These are phyloP conservation scores for Beauveria bassiana DNA, from an alignment of 2,329 filamentous ascomycete species.

Conservation along the genomic window DNA sequence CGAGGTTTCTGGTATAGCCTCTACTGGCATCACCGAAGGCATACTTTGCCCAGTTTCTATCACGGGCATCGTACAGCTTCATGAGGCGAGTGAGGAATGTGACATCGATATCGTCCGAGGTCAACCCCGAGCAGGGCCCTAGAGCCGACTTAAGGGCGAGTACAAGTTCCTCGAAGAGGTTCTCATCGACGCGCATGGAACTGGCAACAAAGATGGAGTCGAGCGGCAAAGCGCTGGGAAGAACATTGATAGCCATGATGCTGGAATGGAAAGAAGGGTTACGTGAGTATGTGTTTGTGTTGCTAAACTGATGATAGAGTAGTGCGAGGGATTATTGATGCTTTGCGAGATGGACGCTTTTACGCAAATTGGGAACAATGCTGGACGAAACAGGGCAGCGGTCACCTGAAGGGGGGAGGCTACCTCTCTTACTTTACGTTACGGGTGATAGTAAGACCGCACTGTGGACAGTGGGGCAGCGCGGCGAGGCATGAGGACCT, in stretches of 20 bases:
- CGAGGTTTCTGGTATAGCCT: conserved; percentile 79
- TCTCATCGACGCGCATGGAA: conserved; percentile 18
- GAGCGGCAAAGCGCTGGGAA: conserved; percentile 12
- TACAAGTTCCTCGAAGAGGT: conserved; percentile 63
- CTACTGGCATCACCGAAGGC: conserved; percentile 63
- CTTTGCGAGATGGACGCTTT: not conserved
- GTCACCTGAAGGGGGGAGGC: conserved; percentile 7
- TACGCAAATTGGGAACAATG: not conserved
- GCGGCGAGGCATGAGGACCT: conserved; percentile 1
- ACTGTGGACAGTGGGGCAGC: conserved; percentile 6
- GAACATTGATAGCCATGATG: conserved; percentile 14
- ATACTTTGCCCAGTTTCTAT: conserved; percentile 66
- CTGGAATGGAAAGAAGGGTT: not conserved
- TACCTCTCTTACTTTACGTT: not conserved
- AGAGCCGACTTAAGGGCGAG: conserved; percentile 64
- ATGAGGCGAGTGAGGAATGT: conserved; percentile 64
- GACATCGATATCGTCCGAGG: conserved; percentile 74
- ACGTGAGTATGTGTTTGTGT: not conserved
- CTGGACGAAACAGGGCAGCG: not conserved
- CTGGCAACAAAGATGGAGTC: conserved; percentile 1
- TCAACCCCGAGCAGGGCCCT: conserved; percentile 73
- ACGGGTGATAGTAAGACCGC: conserved; percentile 7
- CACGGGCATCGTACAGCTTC: conserved; percentile 61
- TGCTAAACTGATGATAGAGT: not conserved
- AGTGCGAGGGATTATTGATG: not conserved